phyloP scores from a whole-genome alignment of 495 filamentous ascomycete genomes.

The Penicillium flavigenum region DNA sequence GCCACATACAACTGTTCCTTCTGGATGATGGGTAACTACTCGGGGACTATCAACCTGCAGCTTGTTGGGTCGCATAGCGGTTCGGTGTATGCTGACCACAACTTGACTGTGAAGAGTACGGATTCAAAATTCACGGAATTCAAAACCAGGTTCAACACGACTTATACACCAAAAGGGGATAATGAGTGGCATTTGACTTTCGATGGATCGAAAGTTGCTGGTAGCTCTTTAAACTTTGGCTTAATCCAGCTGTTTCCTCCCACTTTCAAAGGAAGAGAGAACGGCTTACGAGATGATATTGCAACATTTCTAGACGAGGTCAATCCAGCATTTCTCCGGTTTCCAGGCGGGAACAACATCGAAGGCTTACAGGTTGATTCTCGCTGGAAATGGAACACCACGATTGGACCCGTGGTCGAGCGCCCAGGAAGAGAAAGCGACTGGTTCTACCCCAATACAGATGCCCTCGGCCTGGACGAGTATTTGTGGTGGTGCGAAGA shows the following conservation, averaged over 20 bases:
- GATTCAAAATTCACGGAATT: constrained; percentile 30
- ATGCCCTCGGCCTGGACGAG: constrained; percentile 61
- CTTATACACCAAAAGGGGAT: constrained; percentile 56
- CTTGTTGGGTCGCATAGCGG: constrained; percentile 36
- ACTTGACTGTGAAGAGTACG: constrained; percentile 34
- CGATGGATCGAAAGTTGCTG: constrained; percentile 45
- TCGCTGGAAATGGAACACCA: constrained; percentile 69
- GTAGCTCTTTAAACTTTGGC: constrained; percentile 58
- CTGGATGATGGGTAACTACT: constrained; percentile 52
- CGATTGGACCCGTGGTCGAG: constrained; percentile 61
- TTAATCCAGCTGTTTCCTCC: constrained; percentile 67
- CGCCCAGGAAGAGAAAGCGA: constrained; percentile 59
- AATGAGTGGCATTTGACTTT: constrained; percentile 66
- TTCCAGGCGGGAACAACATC: constrained; percentile 68
- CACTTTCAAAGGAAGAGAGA: constrained; percentile 53
- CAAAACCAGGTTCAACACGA: constrained; percentile 38
- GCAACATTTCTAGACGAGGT: constrained; percentile 54
- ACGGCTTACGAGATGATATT: constrained; percentile 62
- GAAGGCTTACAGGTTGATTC: constrained; percentile 36
- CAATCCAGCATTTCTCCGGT: constrained; percentile 58
- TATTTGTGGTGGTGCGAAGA: constrained; percentile 69
- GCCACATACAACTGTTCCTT: constrained; percentile 54
- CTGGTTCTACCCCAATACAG: constrained; percentile 62
- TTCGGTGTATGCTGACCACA: constrained; percentile 37
- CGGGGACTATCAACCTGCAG: constrained; percentile 28